Conservation (phyloP, 495 filamentous ascomycete genomes). For the Apiosordaria backusii region DNA sequence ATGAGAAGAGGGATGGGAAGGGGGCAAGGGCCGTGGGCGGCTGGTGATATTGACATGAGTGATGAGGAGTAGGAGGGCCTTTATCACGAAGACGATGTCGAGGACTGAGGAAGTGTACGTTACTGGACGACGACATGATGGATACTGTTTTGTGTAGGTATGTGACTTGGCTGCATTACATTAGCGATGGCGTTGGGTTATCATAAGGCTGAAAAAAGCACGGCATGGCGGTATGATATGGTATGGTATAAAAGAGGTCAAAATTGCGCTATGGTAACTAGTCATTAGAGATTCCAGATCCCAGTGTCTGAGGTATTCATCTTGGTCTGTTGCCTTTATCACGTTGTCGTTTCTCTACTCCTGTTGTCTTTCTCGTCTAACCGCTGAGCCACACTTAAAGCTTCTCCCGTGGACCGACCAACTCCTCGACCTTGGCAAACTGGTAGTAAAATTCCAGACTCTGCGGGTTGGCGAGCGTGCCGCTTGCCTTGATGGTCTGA, state of each 20-base stretch:
- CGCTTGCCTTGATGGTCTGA: slow-evolving; percentile 67
- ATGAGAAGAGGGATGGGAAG: slow-evolving; percentile 2
- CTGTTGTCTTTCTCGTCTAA: background rate
- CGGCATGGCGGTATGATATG: slow-evolving; percentile 2
- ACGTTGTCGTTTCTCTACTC: background rate
- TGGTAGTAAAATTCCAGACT: slow-evolving; percentile 74
- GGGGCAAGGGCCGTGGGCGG: slow-evolving; percentile 9
- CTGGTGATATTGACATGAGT: slow-evolving; percentile 27
- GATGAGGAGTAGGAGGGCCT: slow-evolving; percentile 15
- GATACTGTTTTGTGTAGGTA: slow-evolving; percentile 10
- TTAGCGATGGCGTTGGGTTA: slow-evolving; percentile 22
- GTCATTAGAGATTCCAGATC: background rate
- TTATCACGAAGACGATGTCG: background rate
- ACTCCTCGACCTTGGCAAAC: slow-evolving; percentile 72
- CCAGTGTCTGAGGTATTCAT: background rate
- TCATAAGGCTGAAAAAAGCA: background rate
- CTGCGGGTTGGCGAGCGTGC: slow-evolving; percentile 72
- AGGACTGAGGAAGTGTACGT: background rate
- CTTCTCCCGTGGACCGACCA: slow-evolving; percentile 39
- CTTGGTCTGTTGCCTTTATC: too few species aligned
- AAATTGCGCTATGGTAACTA: background rate
- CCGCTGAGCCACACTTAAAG: slow-evolving; percentile 9
- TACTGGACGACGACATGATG: background rate
- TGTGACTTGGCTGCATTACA: slow-evolving; percentile 6
- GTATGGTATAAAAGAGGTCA: slow-evolving; percentile 12